phyloP scores from a whole-genome alignment of 768 basidiomycete species.

The Dioszegia aurantiaca region DNA sequence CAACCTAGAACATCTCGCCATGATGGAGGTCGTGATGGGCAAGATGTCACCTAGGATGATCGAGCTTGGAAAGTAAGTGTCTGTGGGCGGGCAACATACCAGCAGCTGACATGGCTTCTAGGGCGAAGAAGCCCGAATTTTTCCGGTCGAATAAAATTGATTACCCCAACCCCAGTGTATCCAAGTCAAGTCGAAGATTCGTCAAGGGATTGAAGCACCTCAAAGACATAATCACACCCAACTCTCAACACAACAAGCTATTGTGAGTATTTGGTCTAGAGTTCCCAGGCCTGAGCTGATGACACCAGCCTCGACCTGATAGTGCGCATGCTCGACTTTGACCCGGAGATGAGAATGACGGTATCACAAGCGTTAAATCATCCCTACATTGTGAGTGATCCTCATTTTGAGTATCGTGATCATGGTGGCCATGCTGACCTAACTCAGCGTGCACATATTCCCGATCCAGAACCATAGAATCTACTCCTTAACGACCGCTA shows the following conservation, averaged over 20 bases:
- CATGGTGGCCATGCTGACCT: neutral
- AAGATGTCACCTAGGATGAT: slow-evolving; percentile 84
- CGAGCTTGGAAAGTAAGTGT: slow-evolving; percentile 42
- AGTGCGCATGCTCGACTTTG: slow-evolving; percentile 79
- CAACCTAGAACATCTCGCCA: slow-evolving; percentile 96
- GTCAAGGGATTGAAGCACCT: slow-evolving; percentile 66
- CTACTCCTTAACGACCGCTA: too few species aligned
- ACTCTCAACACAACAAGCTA: slow-evolving; percentile 54
- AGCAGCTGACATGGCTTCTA: slow-evolving; percentile 31
- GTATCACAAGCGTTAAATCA: slow-evolving; percentile 84
- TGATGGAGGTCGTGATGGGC: slow-evolving; percentile 99
- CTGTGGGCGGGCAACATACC: neutral
- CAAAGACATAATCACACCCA: slow-evolving; percentile 73
- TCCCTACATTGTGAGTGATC: slow-evolving; percentile 58
- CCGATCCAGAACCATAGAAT: slow-evolving; percentile 7
- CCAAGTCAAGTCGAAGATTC: slow-evolving; percentile 88
- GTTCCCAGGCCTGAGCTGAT: neutral
- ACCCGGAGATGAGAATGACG: slow-evolving; percentile 80
- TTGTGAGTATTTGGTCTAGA: slow-evolving; percentile 54
- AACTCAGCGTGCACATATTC: slow-evolving; percentile 7
- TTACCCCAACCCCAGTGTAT: slow-evolving; percentile 85
- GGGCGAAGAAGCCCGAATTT: slow-evolving; percentile 81
- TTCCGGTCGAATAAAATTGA: slow-evolving; percentile 83
- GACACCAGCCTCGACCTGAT: slow-evolving; percentile 68
- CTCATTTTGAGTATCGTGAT: neutral